These are phyloP conservation scores for Monascus purpureus DNA, from an alignment of 495 filamentous ascomycete species.

Conservation along the genomic window DNA sequence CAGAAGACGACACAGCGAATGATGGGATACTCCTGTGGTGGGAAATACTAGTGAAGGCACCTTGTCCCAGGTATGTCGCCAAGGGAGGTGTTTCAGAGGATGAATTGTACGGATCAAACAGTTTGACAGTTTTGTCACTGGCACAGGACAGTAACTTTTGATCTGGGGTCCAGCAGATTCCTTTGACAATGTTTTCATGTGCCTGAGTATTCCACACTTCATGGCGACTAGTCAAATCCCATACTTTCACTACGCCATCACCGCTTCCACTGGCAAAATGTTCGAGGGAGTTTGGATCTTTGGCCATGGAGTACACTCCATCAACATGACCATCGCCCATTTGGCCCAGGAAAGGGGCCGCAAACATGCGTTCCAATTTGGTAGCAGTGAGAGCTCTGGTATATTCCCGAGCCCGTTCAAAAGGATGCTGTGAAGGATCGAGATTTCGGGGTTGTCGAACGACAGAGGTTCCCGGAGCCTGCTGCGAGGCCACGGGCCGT, in stretches of 20 bases:
- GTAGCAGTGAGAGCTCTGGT: slow-evolving; percentile 78
- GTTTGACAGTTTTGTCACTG: slow-evolving; percentile 71
- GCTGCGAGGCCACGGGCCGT: slow-evolving; percentile 59
- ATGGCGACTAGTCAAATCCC: slow-evolving; percentile 68
- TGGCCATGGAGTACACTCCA: slow-evolving; percentile 67
- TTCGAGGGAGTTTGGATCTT: slow-evolving; percentile 54
- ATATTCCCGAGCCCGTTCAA: slow-evolving; percentile 89
- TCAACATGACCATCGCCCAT: slow-evolving; percentile 88
- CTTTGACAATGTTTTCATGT: slow-evolving; percentile 83
- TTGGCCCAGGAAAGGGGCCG: slow-evolving; percentile 78
- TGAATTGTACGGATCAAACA: slow-evolving; percentile 80
- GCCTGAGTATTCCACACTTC: slow-evolving; percentile 73
- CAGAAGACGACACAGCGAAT: slow-evolving; percentile 68
- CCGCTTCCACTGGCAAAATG: slow-evolving; percentile 67
- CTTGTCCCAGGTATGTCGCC: slow-evolving; percentile 69
- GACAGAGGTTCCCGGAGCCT: slow-evolving; percentile 64
- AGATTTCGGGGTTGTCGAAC: slow-evolving; percentile 70
- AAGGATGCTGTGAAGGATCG: slow-evolving; percentile 86
- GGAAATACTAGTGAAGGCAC: slow-evolving; percentile 71
- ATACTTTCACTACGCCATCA: slow-evolving; percentile 85
- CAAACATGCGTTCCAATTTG: slow-evolving; percentile 93
- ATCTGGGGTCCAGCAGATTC: slow-evolving; percentile 73
- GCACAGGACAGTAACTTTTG: slow-evolving; percentile 82
- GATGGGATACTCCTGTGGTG: slow-evolving; percentile 59
- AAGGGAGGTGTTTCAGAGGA: slow-evolving; percentile 46